Conservation (phyloP, 371 early-diverging fungal genomes). For the Umbelopsis sp. region DNA sequence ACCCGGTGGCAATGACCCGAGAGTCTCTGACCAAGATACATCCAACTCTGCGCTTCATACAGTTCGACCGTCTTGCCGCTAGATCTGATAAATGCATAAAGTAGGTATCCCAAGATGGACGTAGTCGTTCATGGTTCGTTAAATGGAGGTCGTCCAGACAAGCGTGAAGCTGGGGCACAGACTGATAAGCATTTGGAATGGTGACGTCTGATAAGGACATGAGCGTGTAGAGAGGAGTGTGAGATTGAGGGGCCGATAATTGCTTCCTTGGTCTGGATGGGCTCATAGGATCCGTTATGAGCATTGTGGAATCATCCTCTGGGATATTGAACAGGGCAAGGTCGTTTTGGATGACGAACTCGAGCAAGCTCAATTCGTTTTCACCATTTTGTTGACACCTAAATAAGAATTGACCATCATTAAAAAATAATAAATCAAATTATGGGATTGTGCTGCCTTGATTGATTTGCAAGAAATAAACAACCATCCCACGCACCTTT, state of each 20-base stretch:
- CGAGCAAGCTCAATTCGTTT: slow-evolving; percentile 26
- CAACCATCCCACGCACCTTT: slow-evolving; percentile 27
- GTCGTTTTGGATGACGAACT: slow-evolving; percentile 46
- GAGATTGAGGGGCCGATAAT: not conserved
- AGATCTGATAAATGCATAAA: slow-evolving; percentile 96
- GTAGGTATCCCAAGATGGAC: slow-evolving; percentile 96
- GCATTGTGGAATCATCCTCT: slow-evolving; percentile 7
- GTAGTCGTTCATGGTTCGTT: slow-evolving; percentile 69
- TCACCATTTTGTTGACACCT: slow-evolving; percentile 10
- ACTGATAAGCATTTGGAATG: slow-evolving; percentile 60
- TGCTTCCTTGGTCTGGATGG: not conserved
- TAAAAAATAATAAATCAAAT: not conserved
- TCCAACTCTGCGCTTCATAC: slow-evolving; percentile 98
- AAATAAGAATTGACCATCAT: not conserved
- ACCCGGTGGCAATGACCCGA: slow-evolving; percentile 95
- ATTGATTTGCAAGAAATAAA: not conserved
- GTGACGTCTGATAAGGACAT: slow-evolving; percentile 60
- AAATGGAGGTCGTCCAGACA: slow-evolving; percentile 58
- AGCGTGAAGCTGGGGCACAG: slow-evolving; percentile 37
- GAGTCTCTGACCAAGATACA: slow-evolving; percentile 92
- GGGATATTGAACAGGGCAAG: slow-evolving; percentile 41
- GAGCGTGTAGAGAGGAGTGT: slow-evolving; percentile 44
- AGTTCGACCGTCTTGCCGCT: slow-evolving; percentile 84
- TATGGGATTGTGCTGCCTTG: not conserved
- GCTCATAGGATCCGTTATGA: slow-evolving; percentile 13